These are phyloP conservation scores for Penicillium sp. DNA, from an alignment of 2,329 filamentous ascomycete species.

Conservation along the genomic window DNA sequence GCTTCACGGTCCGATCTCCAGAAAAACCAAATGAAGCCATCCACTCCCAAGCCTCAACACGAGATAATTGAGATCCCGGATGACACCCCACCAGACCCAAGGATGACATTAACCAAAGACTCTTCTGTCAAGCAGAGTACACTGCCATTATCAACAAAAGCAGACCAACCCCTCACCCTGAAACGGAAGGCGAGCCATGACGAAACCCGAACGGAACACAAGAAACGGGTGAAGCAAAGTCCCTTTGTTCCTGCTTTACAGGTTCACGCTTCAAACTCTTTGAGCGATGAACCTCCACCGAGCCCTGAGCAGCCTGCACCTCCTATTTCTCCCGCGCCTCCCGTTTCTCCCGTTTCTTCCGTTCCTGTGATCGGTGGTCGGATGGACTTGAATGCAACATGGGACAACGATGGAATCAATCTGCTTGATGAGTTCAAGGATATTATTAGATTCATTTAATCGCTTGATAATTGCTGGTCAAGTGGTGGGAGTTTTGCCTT, in stretches of 20 bases:
- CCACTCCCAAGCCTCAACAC: neutral
- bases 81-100: neutral
- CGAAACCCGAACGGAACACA: neutral
- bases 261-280: neutral
- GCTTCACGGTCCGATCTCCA: neutral
- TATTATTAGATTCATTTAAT: constrained; percentile 37
- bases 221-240: neutral
- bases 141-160: neutral
- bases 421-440: constrained; percentile 44
- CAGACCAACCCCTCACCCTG: neutral
- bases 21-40: neutral
- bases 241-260: neutral
- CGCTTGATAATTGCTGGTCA: neutral
- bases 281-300: neutral
- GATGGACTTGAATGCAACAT: constrained; percentile 15
- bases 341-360: neutral
- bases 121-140: neutral
- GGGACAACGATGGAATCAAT: constrained; percentile 41
- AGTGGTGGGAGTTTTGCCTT: neutral
- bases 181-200: constrained; percentile 11
- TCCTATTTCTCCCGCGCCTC: neutral
- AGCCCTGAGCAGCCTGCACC: neutral
- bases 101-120: neutral
- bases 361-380: neutral
- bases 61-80: constrained; percentile 11